Conservation (phyloP, 2,329 filamentous ascomycete species). For the Aspergillus ochraceus region DNA sequence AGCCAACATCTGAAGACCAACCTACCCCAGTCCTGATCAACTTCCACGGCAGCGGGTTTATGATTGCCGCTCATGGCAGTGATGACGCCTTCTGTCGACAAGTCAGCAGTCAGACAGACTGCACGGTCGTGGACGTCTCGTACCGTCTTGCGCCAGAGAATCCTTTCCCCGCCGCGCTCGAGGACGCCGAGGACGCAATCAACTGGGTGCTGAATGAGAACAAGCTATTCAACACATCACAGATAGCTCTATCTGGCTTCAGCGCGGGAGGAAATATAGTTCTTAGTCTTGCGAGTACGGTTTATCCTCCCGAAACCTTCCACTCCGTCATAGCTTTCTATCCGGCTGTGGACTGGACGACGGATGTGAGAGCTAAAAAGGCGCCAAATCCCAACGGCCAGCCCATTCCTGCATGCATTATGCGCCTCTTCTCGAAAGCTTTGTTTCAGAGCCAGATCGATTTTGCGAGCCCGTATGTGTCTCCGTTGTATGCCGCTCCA, state of each 20-base stretch:
- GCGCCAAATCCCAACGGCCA: constrained; percentile 23
- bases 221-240: constrained; percentile 33
- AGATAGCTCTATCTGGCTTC: constrained; percentile 43
- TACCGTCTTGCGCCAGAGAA: constrained; percentile 44
- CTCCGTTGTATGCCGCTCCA: constrained; percentile 27
- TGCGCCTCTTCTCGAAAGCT: constrained; percentile 32
- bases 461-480: constrained; percentile 33
- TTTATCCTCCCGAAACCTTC: constrained; percentile 33
- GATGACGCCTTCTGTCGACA: constrained; percentile 33
- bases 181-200: constrained; percentile 43
- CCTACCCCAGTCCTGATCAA: constrained; percentile 31
- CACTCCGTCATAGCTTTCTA: constrained; percentile 30
- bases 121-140: constrained; percentile 39
- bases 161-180: constrained; percentile 41
- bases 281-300: constrained; percentile 30
- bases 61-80: constrained; percentile 31
- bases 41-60: constrained; percentile 37
- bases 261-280: constrained; percentile 47
- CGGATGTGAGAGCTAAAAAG: constrained; percentile 17
- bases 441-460: constrained; percentile 26
- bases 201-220: constrained; percentile 36
- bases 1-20: neutral
- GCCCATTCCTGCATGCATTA: constrained; percentile 23
- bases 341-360: neutral
- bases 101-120: constrained; percentile 25